A percentile compares a stretch with the other conserved stretches of the same genome.
phyloP scores from a whole-genome alignment of 805 yeast species.

The Cephaloascus fragrans region DNA sequence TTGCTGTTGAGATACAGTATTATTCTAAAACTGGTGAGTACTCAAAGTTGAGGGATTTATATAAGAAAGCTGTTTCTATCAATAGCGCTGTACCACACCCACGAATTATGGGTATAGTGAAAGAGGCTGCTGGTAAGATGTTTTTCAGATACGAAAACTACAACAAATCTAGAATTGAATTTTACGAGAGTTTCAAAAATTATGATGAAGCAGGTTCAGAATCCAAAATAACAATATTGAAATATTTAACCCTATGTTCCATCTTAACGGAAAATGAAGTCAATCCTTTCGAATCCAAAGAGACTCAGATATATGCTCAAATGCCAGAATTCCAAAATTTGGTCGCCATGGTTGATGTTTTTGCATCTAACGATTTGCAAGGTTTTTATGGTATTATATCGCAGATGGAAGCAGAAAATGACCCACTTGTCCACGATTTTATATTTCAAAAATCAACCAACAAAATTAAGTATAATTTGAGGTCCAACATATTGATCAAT shows the following conservation, averaged over 20 bases:
- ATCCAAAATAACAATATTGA: conserved; percentile 44
- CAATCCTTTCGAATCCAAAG: conserved; percentile 67
- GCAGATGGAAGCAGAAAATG: conserved; percentile 10
- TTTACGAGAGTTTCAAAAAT: conserved; percentile 34
- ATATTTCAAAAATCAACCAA: conserved; percentile 18
- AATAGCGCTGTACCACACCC: conserved; percentile 70
- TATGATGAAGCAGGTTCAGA: conserved; percentile 34
- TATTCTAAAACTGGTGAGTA: conserved; percentile 27
- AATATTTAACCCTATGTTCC: conserved; percentile 52
- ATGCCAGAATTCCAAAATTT: conserved; percentile 18
- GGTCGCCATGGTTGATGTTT: conserved; percentile 17
- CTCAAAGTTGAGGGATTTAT: conserved; percentile 33
- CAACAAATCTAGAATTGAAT: conserved; percentile 54
- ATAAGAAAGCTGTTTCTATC: conserved; percentile 35
- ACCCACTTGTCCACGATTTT: conserved; percentile 17
- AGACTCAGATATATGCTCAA: conserved; percentile 43
- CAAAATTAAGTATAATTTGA: conserved; percentile 18
- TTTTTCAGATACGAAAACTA: conserved; percentile 51
- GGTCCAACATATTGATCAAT: conserved; percentile 18
- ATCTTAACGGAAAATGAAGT: conserved; percentile 55
- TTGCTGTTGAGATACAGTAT: conserved; percentile 57
- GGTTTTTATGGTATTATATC: conserved; percentile 9
- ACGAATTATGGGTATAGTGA: conserved; percentile 58
- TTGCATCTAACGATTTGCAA: conserved; percentile 18
- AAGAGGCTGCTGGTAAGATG: conserved; percentile 68